Conservation (phyloP, 1,139 yeast species). For the Saccharomyces pastorianus region DNA sequence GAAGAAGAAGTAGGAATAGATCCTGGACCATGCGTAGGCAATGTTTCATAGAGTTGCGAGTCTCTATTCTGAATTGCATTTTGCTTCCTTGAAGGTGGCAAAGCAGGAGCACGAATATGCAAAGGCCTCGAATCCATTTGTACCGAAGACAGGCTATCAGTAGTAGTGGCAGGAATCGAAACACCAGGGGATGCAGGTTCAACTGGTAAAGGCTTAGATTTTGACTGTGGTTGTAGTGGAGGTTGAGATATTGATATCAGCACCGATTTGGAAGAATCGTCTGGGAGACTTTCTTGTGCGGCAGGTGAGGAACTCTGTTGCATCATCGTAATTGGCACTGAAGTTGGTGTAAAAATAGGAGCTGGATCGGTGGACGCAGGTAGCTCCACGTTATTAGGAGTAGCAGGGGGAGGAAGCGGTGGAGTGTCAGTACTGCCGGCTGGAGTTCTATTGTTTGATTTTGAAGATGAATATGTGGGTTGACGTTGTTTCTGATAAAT, state of each 20-base stretch:
- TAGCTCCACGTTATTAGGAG: background rate
- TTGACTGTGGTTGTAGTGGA: constrained; percentile 18
- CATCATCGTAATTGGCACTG: background rate
- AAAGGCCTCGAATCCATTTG: constrained; percentile 9
- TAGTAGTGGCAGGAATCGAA: constrained; percentile 1
- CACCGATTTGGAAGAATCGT: background rate
- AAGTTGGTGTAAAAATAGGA: background rate
- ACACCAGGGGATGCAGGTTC: constrained; percentile 6
- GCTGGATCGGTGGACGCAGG: background rate
- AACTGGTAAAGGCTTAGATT: constrained; percentile 8
- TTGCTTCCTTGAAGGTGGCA: constrained; percentile 56
- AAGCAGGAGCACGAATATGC: constrained; percentile 22
- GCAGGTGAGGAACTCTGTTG: background rate
- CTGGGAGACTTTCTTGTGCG: no score
- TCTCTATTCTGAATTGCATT: constrained; percentile 14
- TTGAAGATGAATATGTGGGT: background rate
- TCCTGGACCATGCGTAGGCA: background rate
- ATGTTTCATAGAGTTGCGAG: background rate
- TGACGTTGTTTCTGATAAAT: background rate
- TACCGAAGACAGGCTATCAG: background rate
- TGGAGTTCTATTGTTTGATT: background rate
- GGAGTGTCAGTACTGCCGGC: background rate
- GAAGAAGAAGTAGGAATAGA: background rate
- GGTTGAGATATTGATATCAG: constrained; percentile 17
- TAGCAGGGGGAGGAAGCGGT: background rate